Evolutionary conservation across 768 basidiomycete species (phyloP).

Genomic region (Goffeauzyma gilvescens): DNA sequence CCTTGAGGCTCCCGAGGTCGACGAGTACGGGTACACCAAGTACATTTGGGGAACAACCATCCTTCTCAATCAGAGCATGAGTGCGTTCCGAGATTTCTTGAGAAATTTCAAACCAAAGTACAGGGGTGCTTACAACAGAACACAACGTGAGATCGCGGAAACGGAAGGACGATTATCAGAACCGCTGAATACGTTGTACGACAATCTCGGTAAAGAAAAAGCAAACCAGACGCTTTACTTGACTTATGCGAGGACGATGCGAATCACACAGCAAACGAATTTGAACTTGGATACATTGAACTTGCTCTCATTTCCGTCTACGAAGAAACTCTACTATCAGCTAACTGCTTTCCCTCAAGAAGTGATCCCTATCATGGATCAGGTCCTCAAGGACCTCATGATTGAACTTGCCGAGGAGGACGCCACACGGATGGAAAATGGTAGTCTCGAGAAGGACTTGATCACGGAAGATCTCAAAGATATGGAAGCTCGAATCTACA

Average conservation of each 20-base stretch:
- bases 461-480: slow-evolving; percentile 65
- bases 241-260: slow-evolving; percentile 60
- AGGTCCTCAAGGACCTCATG: slow-evolving; percentile 82
- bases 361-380: slow-evolving; percentile 92
- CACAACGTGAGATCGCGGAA: slow-evolving; percentile 35
- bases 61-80: slow-evolving; percentile 76
- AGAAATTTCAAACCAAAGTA: slow-evolving; percentile 87
- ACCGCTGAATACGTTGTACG: slow-evolving; percentile 25
- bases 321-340: slow-evolving; percentile 63
- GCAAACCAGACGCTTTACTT: slow-evolving; percentile 45
- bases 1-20: slow-evolving; percentile 9
- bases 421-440: slow-evolving; percentile 37
- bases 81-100: slow-evolving; percentile 68
- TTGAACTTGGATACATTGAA: slow-evolving; percentile 80
- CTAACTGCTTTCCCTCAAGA: slow-evolving; percentile 90
- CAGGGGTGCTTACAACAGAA: slow-evolving; percentile 47
- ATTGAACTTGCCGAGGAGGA: slow-evolving; percentile 69
- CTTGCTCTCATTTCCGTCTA: slow-evolving; percentile 64
- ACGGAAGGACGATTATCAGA: slow-evolving; percentile 13
- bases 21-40: slow-evolving; percentile 58
- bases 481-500: slow-evolving; percentile 72
- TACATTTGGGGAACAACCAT: slow-evolving; percentile 98
- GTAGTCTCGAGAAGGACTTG: slow-evolving; percentile 36
- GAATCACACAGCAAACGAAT: slow-evolving; percentile 77
- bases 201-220: slow-evolving; percentile 21